Percentiles rank a stretch among this genome's conserved stretches.
phyloP scores from a whole-genome alignment of 176 grass and related monocot genomes.

The Alloteropsis semialata region DNA sequence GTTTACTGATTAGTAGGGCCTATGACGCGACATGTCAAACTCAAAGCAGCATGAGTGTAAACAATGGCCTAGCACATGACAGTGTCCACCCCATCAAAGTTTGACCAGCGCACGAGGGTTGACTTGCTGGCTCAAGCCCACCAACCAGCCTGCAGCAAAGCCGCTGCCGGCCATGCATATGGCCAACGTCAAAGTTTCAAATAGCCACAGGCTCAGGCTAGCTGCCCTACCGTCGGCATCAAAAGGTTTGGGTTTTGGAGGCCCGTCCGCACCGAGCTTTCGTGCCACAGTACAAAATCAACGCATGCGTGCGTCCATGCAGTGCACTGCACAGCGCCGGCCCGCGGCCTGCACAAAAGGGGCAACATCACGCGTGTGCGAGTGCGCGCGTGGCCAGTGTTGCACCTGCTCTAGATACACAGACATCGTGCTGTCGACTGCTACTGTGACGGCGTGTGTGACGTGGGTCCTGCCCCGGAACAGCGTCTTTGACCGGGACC shows the following conservation, averaged over 20 bases:
- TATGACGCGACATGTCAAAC: constrained; percentile 34
- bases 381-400: neutral
- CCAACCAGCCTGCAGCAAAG: neutral
- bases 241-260: neutral
- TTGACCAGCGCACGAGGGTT: neutral
- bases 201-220: neutral
- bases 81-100: neutral
- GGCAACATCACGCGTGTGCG: neutral
- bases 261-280: neutral
- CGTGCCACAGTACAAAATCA: neutral
- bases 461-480: neutral
- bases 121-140: neutral
- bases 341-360: neutral
- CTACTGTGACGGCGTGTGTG: neutral
- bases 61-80: neutral
- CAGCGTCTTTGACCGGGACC: constrained; percentile 10
- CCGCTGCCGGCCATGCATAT: neutral
- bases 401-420: neutral
- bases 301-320: neutral
- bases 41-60: constrained; percentile 6
- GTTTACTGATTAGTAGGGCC: constrained; percentile 29
- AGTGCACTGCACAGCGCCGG: too few species aligned
- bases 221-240: neutral
- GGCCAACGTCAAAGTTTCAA: neutral
- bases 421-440: neutral